Conservation (phyloP, 179 eudicot species). For the Silene noctiflora region DNA sequence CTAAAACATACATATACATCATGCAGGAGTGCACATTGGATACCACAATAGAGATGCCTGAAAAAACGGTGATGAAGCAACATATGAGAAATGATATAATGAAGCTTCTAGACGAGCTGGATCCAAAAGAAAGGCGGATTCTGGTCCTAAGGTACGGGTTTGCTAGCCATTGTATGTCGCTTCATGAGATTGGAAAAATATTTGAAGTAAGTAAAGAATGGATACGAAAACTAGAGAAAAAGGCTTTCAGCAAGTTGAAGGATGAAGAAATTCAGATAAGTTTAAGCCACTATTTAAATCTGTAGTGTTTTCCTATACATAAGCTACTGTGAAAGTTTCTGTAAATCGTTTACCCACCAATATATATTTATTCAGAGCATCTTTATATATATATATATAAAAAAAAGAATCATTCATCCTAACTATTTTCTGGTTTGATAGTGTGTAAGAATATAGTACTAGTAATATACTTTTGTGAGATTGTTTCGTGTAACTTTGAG, state of each 20-base stretch:
- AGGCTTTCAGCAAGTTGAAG: slow-evolving; percentile 58
- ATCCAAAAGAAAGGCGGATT: slow-evolving; percentile 57
- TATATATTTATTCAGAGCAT: no score
- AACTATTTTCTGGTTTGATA: no score
- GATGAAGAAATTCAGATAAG: slow-evolving; percentile 34
- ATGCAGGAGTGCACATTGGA: slow-evolving; percentile 64
- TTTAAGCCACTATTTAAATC: slow-evolving; percentile 50
- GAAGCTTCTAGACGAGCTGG: slow-evolving; percentile 44
- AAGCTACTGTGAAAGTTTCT: background rate
- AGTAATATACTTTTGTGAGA: no score
- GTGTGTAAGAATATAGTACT: no score
- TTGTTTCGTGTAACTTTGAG: no score
- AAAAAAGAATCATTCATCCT: no score
- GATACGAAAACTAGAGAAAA: slow-evolving; percentile 62
- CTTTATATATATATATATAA: no score
- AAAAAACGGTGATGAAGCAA: slow-evolving; percentile 47
- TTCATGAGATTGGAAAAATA: slow-evolving; percentile 66
- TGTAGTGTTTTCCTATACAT: slow-evolving; percentile 16
- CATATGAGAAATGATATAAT: slow-evolving; percentile 52
- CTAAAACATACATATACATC: slow-evolving; percentile 8
- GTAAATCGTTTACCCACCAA: background rate
- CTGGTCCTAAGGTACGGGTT: slow-evolving; percentile 63
- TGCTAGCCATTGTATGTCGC: slow-evolving; percentile 52
- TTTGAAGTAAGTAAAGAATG: slow-evolving; percentile 80
- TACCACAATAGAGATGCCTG: slow-evolving; percentile 48